These are phyloP conservation scores for Setaria italica DNA, from an alignment of 202 grass and related monocot species.

Conservation along the genomic window DNA sequence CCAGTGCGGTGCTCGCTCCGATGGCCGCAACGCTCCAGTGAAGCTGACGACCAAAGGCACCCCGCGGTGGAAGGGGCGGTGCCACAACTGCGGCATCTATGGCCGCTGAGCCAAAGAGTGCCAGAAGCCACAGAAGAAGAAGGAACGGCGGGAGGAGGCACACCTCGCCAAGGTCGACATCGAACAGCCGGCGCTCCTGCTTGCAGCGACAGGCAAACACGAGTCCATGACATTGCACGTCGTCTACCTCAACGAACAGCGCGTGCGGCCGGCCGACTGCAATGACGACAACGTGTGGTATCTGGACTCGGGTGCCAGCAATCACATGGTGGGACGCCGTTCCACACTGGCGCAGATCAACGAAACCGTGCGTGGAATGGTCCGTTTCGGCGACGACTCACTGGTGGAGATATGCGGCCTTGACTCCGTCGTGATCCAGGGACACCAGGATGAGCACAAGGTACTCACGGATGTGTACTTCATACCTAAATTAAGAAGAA, in stretches of 20 bases:
- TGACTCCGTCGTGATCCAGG: not conserved
- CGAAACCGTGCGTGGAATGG: not conserved
- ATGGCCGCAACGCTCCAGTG: fast-evolving
- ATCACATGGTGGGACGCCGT: not conserved
- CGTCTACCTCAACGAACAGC: not conserved
- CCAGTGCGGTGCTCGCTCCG: not conserved
- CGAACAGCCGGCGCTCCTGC: not conserved
- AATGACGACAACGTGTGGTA: not conserved
- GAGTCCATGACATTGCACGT: fast-evolving
- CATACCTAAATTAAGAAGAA: not conserved
- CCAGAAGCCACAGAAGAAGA: not conserved
- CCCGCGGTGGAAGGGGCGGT: not conserved
- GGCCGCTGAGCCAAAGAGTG: not conserved
- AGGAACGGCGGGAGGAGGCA: not conserved
- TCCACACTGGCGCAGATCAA: fast-evolving
- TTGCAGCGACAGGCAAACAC: fast-evolving
- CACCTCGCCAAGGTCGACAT: not conserved
- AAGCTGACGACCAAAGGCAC: too few relatives aligned
- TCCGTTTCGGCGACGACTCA: not conserved
- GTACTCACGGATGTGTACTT: not conserved
- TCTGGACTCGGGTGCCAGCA: not conserved
- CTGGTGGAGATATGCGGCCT: not conserved
- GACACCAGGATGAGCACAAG: not conserved
- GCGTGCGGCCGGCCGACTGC: not conserved
- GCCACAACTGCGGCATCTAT: not conserved